Percentiles rank a stretch among this genome's conserved stretches.
Evolutionary conservation across 2,329 filamentous ascomycete species (phyloP).

Genomic region (Colletotrichum simmondsii): DNA sequence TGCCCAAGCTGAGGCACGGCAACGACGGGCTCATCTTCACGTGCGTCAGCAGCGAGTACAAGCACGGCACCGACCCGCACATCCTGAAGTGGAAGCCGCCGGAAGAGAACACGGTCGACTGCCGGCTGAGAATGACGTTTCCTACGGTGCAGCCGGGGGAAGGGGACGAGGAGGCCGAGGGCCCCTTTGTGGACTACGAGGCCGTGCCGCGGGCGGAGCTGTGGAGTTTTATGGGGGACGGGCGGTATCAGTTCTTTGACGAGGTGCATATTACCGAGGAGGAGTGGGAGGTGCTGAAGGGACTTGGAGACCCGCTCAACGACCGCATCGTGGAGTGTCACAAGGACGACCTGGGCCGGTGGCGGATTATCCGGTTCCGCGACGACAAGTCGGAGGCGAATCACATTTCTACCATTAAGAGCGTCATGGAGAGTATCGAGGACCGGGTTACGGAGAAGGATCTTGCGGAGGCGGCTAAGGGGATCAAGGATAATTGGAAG

Average conservation of each 20-base stretch:
- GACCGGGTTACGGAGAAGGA: slow-evolving; percentile 88
- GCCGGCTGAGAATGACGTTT: slow-evolving; percentile 83
- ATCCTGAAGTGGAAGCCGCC: slow-evolving; percentile 99
- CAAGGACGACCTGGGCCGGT: slow-evolving; percentile 78
- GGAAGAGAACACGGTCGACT: slow-evolving; percentile 95
- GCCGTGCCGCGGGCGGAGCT: slow-evolving; percentile 80
- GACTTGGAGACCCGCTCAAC: slow-evolving; percentile 78
- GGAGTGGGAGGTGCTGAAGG: slow-evolving; percentile 89
- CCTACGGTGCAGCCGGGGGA: slow-evolving; percentile 76
- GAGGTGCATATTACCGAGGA: slow-evolving; percentile 75
- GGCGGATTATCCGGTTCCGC: slow-evolving; percentile 89
- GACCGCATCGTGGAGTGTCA: slow-evolving; percentile 92
- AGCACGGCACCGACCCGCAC: slow-evolving; percentile 88
- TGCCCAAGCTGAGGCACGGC: slow-evolving; percentile 87
- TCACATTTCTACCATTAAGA: slow-evolving; percentile 84
- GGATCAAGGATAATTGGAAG: slow-evolving; percentile 87
- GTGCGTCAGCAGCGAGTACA: slow-evolving; percentile 88
- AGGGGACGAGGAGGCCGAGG: slow-evolving; percentile 71
- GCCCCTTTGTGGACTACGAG: slow-evolving; percentile 81
- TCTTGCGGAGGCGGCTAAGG: slow-evolving; percentile 73
- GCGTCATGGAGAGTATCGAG: slow-evolving; percentile 89
- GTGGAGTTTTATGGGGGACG: slow-evolving; percentile 73
- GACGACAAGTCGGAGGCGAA: slow-evolving; percentile 95
- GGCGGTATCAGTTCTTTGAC: slow-evolving; percentile 72
- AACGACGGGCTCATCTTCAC: slow-evolving; percentile 99